These are phyloP conservation scores for Plenodomus tracheiphilus DNA, from an alignment of 2,329 filamentous ascomycete species.

Conservation along the genomic window DNA sequence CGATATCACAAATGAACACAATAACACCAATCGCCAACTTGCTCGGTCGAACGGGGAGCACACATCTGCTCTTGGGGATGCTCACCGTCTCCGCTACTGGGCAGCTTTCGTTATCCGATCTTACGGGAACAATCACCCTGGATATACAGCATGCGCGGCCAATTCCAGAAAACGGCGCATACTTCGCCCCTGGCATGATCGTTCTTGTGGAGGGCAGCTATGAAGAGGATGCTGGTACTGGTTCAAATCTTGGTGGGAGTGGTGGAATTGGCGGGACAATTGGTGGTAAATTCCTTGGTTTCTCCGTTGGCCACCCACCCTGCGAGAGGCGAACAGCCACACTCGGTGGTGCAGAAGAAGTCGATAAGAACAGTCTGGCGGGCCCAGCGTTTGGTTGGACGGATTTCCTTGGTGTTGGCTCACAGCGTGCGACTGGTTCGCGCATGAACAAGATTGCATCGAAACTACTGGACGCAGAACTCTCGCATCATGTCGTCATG, in stretches of 20 bases:
- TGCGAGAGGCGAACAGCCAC: slow-evolving; percentile 82
- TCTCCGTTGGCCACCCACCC: slow-evolving; percentile 88
- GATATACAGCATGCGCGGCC: slow-evolving; percentile 80
- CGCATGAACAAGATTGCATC: slow-evolving; percentile 83
- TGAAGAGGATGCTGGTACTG: slow-evolving; percentile 75
- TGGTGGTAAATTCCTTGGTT: slow-evolving; percentile 87
- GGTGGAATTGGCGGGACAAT: slow-evolving; percentile 87
- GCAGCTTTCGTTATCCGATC: slow-evolving; percentile 78
- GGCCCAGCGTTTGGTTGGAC: slow-evolving; percentile 81
- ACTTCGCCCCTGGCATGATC: slow-evolving; percentile 95
- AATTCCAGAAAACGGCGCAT: slow-evolving; percentile 83
- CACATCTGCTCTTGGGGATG: slow-evolving; percentile 84
- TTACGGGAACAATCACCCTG: slow-evolving; percentile 84
- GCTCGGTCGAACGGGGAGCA: slow-evolving; percentile 77
- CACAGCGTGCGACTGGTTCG: slow-evolving; percentile 78
- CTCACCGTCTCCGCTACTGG: slow-evolving; percentile 81
- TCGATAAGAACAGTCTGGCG: slow-evolving; percentile 42
- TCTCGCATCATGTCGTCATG: slow-evolving; percentile 65
- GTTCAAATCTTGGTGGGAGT: slow-evolving; percentile 66
- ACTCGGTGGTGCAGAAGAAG: slow-evolving; percentile 65
- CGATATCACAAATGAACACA: slow-evolving; percentile 66
- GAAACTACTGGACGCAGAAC: slow-evolving; percentile 58
- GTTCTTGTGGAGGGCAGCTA: slow-evolving; percentile 95
- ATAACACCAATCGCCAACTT: slow-evolving; percentile 82
- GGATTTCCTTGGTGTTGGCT: slow-evolving; percentile 90